Conservation (phyloP, 2,329 filamentous ascomycete species). For the Ambrosiella xylebori region DNA sequence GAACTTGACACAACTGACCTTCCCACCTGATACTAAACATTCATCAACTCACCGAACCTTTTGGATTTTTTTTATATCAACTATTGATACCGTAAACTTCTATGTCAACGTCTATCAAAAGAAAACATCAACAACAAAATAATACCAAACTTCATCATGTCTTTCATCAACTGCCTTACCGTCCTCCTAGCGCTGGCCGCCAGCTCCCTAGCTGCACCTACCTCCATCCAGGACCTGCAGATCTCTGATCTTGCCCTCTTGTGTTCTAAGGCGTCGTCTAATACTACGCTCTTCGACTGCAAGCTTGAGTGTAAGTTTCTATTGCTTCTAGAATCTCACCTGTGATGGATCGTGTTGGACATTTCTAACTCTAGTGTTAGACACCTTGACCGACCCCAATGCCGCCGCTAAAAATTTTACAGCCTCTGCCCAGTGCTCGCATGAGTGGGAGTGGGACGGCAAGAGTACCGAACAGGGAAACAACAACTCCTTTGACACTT, state of each 20-base stretch:
- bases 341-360: too few species aligned
- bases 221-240: constrained; percentile 2
- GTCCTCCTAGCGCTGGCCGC: constrained; percentile 4
- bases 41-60: background rate
- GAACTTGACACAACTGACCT: background rate
- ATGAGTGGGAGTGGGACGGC: constrained; percentile 17
- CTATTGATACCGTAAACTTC: too few species aligned
- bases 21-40: background rate
- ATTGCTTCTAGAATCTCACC: background rate
- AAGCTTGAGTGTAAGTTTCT: constrained; percentile 8
- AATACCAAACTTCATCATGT: background rate
- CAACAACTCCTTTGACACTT: constrained; percentile 15
- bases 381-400: constrained; percentile 6
- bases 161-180: background rate
- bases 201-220: constrained; percentile 1
- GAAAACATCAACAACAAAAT: background rate
- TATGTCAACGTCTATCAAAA: background rate
- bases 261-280: background rate
- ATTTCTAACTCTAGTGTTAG: background rate
- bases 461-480: constrained; percentile 16
- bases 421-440: constrained; percentile 12
- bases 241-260: constrained; percentile 2
- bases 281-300: constrained; percentile 3
- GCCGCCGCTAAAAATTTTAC: background rate
- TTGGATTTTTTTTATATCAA: too few species aligned